Evolutionary conservation across 805 yeast genomes (phyloP), one percentile per base, ranked within the genome.

Genomic region (Barnettozyma wickerhamii): DNA sequence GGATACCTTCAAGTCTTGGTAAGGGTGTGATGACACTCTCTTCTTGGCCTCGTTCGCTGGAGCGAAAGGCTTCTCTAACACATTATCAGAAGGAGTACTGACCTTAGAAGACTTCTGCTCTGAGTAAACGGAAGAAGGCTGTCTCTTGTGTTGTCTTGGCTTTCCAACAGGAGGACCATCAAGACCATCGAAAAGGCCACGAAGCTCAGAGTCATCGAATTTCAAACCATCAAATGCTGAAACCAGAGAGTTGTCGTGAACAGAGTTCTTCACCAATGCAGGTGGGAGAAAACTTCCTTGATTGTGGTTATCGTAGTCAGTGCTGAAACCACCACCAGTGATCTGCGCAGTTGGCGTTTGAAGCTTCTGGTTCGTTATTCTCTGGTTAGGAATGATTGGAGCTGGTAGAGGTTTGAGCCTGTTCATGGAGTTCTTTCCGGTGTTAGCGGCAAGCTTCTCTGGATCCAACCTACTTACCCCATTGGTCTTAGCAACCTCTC

Each of bases 261-360:
- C 32, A 5, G 41, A 3, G 15, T 48, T 44, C 33, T 43, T 47
- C 1, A 49, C 30, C 21, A 50, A 28, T 20, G 55, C 49, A 4
- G 59, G 57, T 6, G 56, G 56, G 13, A 36, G 24, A 19, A 40
- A 40, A 3, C 9, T 17, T n/a, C 17, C 27, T 6, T 36, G 27
- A 6, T 24, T 24, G n/a, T 7, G 10, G 7, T 13, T 35, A 19
- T 38, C 31, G 19, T 19, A 35, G 29, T 30, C 36, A 12, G 40
- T 21, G 14, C 17, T n/a, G 30, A 40, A 40, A 2, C 33, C 32
- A 2, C 33, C 32, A 9, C 24, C 44, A 33, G 40, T 20, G 14
- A 36, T 13, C 24, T 54, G 57, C 13, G 46, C 48, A 10, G 41
- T 33, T 19, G 59, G 56, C 7, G 56, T 53, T n/a, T n/a, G n/a